These are phyloP conservation scores for Fomes fomentarius DNA, from an alignment of 1,284 basidiomycete species.

Conservation along the genomic window DNA sequence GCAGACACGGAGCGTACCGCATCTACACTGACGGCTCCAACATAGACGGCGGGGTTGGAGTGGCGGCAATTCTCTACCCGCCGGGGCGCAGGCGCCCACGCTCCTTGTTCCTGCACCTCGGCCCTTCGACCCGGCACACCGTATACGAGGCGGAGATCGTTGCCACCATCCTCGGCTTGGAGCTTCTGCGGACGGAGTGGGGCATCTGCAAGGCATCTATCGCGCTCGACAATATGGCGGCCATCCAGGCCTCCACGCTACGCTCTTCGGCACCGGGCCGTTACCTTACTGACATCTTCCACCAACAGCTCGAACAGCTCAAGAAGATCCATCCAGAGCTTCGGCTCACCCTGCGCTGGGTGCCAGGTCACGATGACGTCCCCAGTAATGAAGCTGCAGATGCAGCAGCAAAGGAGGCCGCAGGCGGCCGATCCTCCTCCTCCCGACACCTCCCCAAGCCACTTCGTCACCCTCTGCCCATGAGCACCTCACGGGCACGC, in stretches of 20 bases:
- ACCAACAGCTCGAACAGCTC: background rate
- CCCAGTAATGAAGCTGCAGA: constrained; percentile 27
- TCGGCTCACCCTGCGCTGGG: constrained; percentile 17
- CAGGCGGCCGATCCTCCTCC: constrained; percentile 4
- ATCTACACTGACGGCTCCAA: constrained; percentile 27
- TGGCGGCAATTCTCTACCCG: constrained; percentile 11
- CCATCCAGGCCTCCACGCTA: constrained; percentile 5
- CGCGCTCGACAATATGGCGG: constrained; percentile 18
- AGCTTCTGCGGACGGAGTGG: constrained; percentile 5
- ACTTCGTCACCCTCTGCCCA: constrained; percentile 19
- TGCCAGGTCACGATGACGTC: constrained; percentile 23
- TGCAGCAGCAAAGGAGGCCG: constrained; percentile 23
- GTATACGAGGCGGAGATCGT: constrained; percentile 37
- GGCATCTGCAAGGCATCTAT: background rate
- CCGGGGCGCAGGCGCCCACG: background rate
- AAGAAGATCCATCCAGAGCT: constrained; percentile 4
- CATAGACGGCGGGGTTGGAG: constrained; percentile 5
- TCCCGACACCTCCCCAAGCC: background rate
- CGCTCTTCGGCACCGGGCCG: constrained; percentile 2
- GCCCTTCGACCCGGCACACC: constrained; percentile 28
- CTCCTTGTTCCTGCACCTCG: constrained; percentile 27
- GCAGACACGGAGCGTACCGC: background rate
- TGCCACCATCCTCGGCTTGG: constrained; percentile 21
- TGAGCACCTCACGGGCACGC: constrained; percentile 3
- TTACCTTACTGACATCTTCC: constrained; percentile 19